Percentiles rank a stretch among this genome's conserved stretches.
phyloP scores from a whole-genome alignment of 2,329 filamentous ascomycete genomes.

The Stachybotrys echinatus region DNA sequence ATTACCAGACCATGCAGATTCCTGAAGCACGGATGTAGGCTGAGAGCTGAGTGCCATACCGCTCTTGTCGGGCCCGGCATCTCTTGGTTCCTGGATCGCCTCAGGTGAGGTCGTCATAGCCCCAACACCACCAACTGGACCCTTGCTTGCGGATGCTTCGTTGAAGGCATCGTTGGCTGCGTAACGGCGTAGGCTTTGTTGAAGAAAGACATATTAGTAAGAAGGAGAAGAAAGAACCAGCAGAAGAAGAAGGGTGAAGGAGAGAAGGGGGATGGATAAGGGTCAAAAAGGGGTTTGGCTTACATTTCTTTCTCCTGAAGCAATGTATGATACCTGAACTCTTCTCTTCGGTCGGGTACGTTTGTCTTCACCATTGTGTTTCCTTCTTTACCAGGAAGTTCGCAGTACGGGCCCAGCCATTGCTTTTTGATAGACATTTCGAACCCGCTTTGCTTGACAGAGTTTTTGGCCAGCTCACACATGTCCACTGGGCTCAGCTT shows the following conservation, averaged over 20 bases:
- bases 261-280: too few species aligned
- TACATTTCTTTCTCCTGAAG: slow-evolving; percentile 81
- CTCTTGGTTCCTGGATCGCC: not conserved
- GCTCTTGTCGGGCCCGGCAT: not conserved
- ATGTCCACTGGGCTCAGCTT: slow-evolving; percentile 96
- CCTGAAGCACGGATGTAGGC: slow-evolving; percentile 10
- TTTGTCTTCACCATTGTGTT: slow-evolving; percentile 97
- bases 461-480: slow-evolving; percentile 97
- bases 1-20: slow-evolving; percentile 31
- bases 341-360: slow-evolving; percentile 86
- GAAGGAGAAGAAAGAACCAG: too few species aligned
- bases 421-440: slow-evolving; percentile 83
- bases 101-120: not conserved
- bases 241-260: too few species aligned
- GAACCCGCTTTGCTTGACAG: slow-evolving; percentile 90
- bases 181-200: slow-evolving; percentile 41
- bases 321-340: slow-evolving; percentile 83
- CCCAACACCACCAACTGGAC: not conserved
- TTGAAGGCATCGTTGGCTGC: slow-evolving; percentile 25
- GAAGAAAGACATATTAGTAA: not conserved
- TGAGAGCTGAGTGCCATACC: not conserved
- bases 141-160: slow-evolving; percentile 9
- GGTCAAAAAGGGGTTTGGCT: too few species aligned
- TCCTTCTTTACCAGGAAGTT: slow-evolving; percentile 72
- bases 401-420: slow-evolving; percentile 80